Evolutionary conservation across 176 grass and related monocot species (phyloP).

Genomic region (Rhynchospora breviuscula): DNA sequence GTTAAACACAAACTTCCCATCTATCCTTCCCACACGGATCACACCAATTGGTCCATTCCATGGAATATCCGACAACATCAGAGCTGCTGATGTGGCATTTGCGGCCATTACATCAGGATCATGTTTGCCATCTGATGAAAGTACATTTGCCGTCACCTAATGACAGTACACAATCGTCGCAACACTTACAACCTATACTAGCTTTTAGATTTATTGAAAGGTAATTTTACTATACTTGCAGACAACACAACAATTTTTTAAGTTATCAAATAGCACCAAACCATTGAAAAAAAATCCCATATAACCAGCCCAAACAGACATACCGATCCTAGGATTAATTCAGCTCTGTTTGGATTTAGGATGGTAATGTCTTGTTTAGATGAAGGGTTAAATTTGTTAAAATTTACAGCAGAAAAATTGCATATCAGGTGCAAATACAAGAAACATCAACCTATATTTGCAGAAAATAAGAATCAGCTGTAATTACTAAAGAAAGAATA

Average conservation of each 20-base stretch:
- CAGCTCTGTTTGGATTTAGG: neutral
- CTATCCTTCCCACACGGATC: constrained; percentile 84
- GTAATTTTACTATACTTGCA: neutral
- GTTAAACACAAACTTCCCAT: constrained; percentile 86
- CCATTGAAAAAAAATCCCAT: neutral
- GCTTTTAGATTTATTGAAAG: neutral
- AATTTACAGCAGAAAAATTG: neutral
- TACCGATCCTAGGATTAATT: neutral
- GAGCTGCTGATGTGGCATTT: constrained; percentile 95
- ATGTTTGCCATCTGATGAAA: constrained; percentile 88
- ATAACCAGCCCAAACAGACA: neutral
- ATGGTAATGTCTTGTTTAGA: neutral
- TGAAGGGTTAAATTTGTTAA: neutral
- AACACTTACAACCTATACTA: neutral
- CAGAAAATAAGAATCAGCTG: neutral
- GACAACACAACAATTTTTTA: neutral
- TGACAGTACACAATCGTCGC: neutral
- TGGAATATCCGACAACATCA: constrained; percentile 94
- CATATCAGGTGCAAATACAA: neutral
- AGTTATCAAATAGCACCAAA: neutral
- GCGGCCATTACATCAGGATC: constrained; percentile 97
- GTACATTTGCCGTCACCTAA: constrained; percentile 75
- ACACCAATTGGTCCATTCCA: constrained; percentile 94
- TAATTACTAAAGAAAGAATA: constrained; percentile 21
- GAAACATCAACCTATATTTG: neutral